A percentile compares a stretch with the other conserved stretches of the same genome.
Evolutionary conservation across 148 eudicot genomes (phyloP).

Genomic region (Salicornia ramosissima): DNA sequence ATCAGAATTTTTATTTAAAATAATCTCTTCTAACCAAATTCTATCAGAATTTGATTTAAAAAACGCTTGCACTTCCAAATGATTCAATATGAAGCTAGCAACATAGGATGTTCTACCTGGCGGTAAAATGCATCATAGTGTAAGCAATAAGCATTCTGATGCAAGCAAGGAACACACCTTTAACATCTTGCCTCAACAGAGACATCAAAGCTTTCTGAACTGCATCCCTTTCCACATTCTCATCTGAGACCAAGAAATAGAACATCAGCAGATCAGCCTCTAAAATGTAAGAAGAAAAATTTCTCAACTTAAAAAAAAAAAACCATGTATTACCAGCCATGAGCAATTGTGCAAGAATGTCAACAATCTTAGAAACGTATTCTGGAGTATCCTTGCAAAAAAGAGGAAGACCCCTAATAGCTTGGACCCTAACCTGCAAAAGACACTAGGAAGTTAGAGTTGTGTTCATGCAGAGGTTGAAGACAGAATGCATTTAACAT

Average conservation of each 20-base stretch:
- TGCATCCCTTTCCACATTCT: conserved; percentile 97
- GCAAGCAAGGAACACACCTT: conserved; percentile 60
- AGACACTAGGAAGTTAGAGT: conserved; percentile 1
- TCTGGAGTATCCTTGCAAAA: conserved; percentile 96
- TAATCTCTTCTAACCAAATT: not conserved
- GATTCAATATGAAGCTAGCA: not conserved
- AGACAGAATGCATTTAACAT: not conserved
- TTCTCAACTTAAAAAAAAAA: not conserved
- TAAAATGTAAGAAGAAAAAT: conserved; percentile 7
- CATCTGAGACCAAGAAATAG: conserved; percentile 43
- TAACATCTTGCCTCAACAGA: conserved; percentile 89
- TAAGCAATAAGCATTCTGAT: not conserved
- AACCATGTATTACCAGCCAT: conserved; percentile 59
- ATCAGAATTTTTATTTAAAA: too few species aligned
- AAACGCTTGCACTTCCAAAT: not conserved
- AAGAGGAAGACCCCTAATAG: conserved; percentile 96
- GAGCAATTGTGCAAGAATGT: conserved; percentile 88
- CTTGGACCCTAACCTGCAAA: conserved; percentile 85
- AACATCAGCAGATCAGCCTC: not conserved
- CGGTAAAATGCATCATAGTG: not conserved
- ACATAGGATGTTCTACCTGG: too few species aligned
- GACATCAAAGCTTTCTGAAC: conserved; percentile 93
- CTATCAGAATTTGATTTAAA: not conserved
- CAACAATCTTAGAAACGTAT: conserved; percentile 84
- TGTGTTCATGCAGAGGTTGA: not conserved